Conservation (phyloP, 202 grass and related monocot species). For the Cymbopogon flexuosus region DNA sequence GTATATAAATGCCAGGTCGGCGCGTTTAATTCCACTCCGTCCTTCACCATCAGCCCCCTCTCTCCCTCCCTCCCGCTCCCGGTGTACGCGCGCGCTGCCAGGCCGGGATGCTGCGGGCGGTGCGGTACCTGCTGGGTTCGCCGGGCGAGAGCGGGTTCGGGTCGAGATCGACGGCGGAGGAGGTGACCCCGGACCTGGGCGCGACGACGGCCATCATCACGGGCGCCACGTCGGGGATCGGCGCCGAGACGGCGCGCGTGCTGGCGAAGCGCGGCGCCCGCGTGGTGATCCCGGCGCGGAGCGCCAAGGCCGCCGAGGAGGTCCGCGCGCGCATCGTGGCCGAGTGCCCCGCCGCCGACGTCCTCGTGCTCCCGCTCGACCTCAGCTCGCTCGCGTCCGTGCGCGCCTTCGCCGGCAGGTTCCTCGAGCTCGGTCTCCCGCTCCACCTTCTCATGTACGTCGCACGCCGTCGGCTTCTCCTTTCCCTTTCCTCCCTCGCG, state of each 20-base stretch:
- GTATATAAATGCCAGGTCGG: background rate
- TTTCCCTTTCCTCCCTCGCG: background rate
- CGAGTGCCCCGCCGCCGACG: slow-evolving; percentile 50
- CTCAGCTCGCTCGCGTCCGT: slow-evolving; percentile 83
- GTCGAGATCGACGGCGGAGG: slow-evolving; percentile 72
- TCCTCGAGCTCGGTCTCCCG: slow-evolving; percentile 63
- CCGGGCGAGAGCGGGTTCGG: slow-evolving; percentile 69
- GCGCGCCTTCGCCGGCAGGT: slow-evolving; percentile 51
- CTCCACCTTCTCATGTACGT: slow-evolving; percentile 83
- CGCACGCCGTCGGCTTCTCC: background rate
- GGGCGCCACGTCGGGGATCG: slow-evolving; percentile 87
- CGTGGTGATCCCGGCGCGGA: slow-evolving; percentile 68
- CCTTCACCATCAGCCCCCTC: too few species aligned
- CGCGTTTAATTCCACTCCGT: background rate
- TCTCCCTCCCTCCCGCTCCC: background rate
- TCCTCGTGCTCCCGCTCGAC: slow-evolving; percentile 74
- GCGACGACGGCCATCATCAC: slow-evolving; percentile 66
- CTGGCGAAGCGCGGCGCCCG: slow-evolving; percentile 77
- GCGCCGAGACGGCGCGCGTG: slow-evolving; percentile 80
- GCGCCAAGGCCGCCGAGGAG: slow-evolving; percentile 77
- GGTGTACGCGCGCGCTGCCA: too few species aligned
- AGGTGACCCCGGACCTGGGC: slow-evolving; percentile 47
- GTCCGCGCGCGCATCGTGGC: slow-evolving; percentile 39
- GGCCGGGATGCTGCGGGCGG: slow-evolving; percentile 44
- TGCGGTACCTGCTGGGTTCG: slow-evolving; percentile 64